Conservation (phyloP, 805 yeast species). For the Clavispora fructus region DNA sequence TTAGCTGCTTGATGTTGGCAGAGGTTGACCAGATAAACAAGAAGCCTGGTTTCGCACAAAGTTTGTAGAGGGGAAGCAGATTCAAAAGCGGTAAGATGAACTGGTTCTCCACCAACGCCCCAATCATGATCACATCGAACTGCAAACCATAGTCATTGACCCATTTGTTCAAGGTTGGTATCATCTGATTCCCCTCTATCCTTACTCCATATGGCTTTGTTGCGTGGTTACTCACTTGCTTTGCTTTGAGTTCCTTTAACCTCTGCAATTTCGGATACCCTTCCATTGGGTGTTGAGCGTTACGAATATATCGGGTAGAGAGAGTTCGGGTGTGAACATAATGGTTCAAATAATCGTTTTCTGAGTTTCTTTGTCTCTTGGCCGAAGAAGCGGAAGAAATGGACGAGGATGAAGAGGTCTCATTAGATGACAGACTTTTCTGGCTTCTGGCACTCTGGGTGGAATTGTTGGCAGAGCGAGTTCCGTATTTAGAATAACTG, state of each 20-base stretch:
- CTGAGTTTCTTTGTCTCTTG: slow-evolving; percentile 19
- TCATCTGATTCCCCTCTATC: slow-evolving; percentile 47
- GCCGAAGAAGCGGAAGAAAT: neutral
- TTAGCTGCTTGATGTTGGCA: slow-evolving; percentile 59
- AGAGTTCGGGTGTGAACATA: slow-evolving; percentile 57
- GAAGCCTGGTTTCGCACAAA: slow-evolving; percentile 83
- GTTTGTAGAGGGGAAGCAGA: slow-evolving; percentile 62
- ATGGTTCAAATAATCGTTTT: slow-evolving; percentile 70
- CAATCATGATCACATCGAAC: slow-evolving; percentile 90
- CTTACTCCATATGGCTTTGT: slow-evolving; percentile 64
- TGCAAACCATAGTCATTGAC: slow-evolving; percentile 49
- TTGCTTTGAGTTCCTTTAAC: slow-evolving; percentile 58
- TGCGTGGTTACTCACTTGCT: slow-evolving; percentile 50
- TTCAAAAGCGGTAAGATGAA: slow-evolving; percentile 57
- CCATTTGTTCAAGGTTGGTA: slow-evolving; percentile 58
- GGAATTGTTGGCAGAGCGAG: slow-evolving; percentile 7
- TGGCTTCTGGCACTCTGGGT: slow-evolving; percentile 7
- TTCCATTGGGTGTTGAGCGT: slow-evolving; percentile 58
- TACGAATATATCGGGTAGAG: slow-evolving; percentile 64
- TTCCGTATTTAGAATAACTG: slow-evolving; percentile 15
- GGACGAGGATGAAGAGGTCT: neutral
- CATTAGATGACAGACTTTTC: neutral
- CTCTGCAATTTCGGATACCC: slow-evolving; percentile 84
- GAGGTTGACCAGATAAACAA: slow-evolving; percentile 85
- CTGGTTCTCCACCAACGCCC: slow-evolving; percentile 75